Percentiles rank a stretch among this genome's conserved stretches.
phyloP scores from a whole-genome alignment of 177 flowering plant genomes.

The Vitis hybrid region DNA sequence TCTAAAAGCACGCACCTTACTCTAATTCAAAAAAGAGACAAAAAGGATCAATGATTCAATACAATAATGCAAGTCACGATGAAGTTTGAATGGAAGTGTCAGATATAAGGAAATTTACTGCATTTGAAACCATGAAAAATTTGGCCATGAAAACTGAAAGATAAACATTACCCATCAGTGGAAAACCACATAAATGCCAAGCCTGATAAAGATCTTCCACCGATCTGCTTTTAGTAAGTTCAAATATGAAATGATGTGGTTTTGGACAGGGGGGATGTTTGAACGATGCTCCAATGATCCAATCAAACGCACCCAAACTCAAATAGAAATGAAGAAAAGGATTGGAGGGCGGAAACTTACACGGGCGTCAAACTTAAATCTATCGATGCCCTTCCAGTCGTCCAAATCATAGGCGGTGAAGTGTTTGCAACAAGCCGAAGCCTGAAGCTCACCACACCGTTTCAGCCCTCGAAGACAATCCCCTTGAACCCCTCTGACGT shows the following conservation, averaged over 20 bases:
- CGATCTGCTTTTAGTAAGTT: no score
- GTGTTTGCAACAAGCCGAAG: constrained; percentile 98
- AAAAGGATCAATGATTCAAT: background rate
- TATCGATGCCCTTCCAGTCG: constrained; percentile 60
- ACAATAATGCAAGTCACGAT: no score
- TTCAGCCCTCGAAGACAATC: constrained; percentile 58
- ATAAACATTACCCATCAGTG: background rate
- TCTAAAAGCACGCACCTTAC: no score
- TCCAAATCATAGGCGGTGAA: constrained; percentile 97
- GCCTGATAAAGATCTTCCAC: constrained; percentile 3
- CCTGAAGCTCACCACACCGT: constrained; percentile 51
- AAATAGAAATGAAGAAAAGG: constrained; percentile 5
- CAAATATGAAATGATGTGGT: no score
- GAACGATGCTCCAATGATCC: background rate
- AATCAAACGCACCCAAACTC: background rate
- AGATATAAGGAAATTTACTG: no score
- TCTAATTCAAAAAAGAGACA: background rate
- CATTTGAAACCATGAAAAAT: no score
- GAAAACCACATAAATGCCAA: background rate
- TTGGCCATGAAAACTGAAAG: no score
- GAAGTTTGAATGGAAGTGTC: no score
- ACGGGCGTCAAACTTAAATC: constrained; percentile 70
- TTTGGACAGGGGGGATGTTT: no score
- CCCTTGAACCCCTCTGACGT: constrained; percentile 93
- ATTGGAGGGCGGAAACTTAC: constrained; percentile 33